Base-by-base conservation (phyloP, 331 rosid species). In the Stylosanthes scabra region DNA sequence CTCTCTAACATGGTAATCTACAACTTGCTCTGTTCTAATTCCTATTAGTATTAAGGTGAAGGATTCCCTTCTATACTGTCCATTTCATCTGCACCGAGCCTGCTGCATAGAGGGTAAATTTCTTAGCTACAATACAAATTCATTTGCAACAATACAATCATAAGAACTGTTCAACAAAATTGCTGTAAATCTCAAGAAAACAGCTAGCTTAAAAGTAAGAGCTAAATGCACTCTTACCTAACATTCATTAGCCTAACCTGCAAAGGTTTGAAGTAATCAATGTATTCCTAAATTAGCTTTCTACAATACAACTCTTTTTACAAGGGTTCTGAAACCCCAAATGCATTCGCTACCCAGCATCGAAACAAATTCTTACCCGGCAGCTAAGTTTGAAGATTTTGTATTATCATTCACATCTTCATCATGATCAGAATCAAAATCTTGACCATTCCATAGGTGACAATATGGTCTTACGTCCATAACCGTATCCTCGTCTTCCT, bases 401-500 rank as follows among this genome's bases (percentile, higher is more conserved):
- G 89, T 34, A 70, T 71, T 57, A 34, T 71, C 79, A 80, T 79
- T 84, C 69, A 69, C 80, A 47, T 89, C 91, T 71, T 92, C 97
- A 39, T 91, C 98, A 5, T 71, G 69, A 77, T 90, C 99, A 71
- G 96, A 89, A 74, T 94, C 97, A 75, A 78, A 90, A 52, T 84
- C 84, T 12, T 71, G 93, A 4, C 96, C 92, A 55, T 74, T 85
- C 99, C 99, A 94, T 51, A 94, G 84, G 71, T 90, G 91, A 68
- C 66, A 88, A 61, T 85, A 84, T 70, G 93, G 95, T 82, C 99
- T 89, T 49, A 13, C 81, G 8, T 94, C 97, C 74, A 89, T 87
- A 72, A 91, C 97, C 74, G 88, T 87, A 72, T 77, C 80, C 83
- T 91, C 97, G 69, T 94, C 97, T 31, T 71, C 92, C 99, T 90